Evolutionary conservation across 768 basidiomycete species (phyloP), one percentile per base, ranked within the genome.

Genomic region (Tephrocybe rancida): DNA sequence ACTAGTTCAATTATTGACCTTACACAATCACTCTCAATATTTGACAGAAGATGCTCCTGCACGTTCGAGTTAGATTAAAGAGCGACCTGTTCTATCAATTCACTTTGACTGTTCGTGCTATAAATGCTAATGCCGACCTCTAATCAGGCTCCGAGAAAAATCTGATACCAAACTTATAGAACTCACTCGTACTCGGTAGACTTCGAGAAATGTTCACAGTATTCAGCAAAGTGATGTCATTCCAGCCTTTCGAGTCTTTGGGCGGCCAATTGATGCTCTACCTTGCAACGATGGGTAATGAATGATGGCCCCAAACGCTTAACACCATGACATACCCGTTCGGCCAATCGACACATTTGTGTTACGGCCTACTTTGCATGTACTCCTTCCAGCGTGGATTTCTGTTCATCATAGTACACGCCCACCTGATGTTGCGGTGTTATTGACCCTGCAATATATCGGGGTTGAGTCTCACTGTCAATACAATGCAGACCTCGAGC

Each of bases 21-120:
- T 37, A 24, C 42, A 43, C 42, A 24, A 13, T 25, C 42, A 43
- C 4, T n/a, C 21, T 38, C 26, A 42, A 27, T 26, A 18, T 4
- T 25, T 24, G 50, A 51, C 42, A 51, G 21, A 51, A 51, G 50
- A 50, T 51, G 41, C 50, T 51, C 42, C 22, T 51, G 19, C 16
- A 37, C 30, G 35, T 32, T n/a, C 32, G 22, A 22, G 35, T 50
- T 22, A 9, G 21, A n/a, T 5, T 24, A 11, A 14, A 16, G 16
- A 24, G 11, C 22, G 29, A 13, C 13, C 18, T 44, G 21, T 44
- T 29, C 5, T 19, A 41, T 41, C 44, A 44, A 18, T 29, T 16
- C 14, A 21, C 16, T 43, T 24, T 44, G 44, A 44, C n/a, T 44
- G 44, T 44, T 44, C 27, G 44, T 44, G 13, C 1, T 6, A 27